Base-by-base conservation (phyloP, 768 basidiomycete species). In the Hericium coralloides region DNA sequence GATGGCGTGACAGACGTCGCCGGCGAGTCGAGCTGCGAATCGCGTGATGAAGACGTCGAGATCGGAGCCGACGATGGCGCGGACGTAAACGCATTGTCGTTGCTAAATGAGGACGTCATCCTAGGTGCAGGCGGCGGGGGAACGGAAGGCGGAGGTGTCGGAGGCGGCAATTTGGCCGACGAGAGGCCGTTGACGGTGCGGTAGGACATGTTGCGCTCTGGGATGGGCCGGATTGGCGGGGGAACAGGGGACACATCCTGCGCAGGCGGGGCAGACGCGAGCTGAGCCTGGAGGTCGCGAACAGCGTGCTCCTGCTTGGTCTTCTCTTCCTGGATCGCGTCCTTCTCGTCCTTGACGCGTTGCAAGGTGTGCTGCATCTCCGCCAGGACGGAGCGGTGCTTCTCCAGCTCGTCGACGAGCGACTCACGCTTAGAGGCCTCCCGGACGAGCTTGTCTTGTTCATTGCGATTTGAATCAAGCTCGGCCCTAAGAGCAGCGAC, bases 61-160 rank as follows among this genome's bases (percentile, higher is more conserved):
- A 79, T 66, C 31, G 72, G 65, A 10, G 77, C 76, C 9, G 85
- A 85, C 26, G 79, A 74, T 38, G 82, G 12, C 85, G 62, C 56
- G 12, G 66, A 64, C 3, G 67, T 85, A 6, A 84, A 83, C 10
- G 78, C 56, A 14, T 77, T 61, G 83, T 87, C 59, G 76, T 69
- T 57, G 75, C 76, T 14, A 74, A 74, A 63, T 82, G 87, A 53
- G 73, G 74, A 57, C 58, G 73, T 78, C 45, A 68, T 64, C 58
- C 76, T 80, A 23, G 90, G 90, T 4, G 85, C 82, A 17, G 89
- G 90, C 1, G 89, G 89, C 20, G 90, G 90, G 1, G 94, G 94
- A 12, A 91, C 81, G 36, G 88, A 79, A 0, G 93, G 94, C 12
- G 94, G 91, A 9, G 93, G 92, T 0, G 88, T 89, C 0, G 89